These are phyloP conservation scores for Aspergillus jensenii DNA, from an alignment of 2,329 filamentous ascomycete species.

Conservation along the genomic window DNA sequence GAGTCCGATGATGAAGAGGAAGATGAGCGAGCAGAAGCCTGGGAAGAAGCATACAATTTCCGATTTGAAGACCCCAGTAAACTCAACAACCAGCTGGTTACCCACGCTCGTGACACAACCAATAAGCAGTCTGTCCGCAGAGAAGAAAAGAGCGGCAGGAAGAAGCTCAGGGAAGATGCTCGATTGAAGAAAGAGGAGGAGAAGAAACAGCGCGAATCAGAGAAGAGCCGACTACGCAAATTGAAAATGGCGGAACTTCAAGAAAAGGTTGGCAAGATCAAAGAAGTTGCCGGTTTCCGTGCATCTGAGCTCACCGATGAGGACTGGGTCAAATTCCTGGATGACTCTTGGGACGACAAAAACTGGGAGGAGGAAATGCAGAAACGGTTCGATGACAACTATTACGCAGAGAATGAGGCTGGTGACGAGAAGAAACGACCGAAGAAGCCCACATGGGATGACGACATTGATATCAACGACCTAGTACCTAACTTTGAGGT, in stretches of 20 bases:
- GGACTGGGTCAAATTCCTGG: slow-evolving; percentile 80
- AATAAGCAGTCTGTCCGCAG: slow-evolving; percentile 80
- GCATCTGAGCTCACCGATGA: slow-evolving; percentile 69
- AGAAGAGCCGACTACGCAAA: slow-evolving; percentile 79
- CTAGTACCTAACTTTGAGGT: slow-evolving; percentile 87
- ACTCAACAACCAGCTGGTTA: slow-evolving; percentile 82
- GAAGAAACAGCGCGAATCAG: slow-evolving; percentile 72
- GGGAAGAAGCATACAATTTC: slow-evolving; percentile 92
- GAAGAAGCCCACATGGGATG: slow-evolving; percentile 90
- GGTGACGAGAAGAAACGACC: slow-evolving; percentile 59
- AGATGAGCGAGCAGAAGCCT: slow-evolving; percentile 74
- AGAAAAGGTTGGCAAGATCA: slow-evolving; percentile 81
- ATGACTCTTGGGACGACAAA: slow-evolving; percentile 84
- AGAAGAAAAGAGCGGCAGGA: slow-evolving; percentile 74
- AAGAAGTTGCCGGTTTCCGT: slow-evolving; percentile 77
- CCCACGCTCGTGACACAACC: slow-evolving; percentile 84
- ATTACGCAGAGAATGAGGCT: slow-evolving; percentile 67
- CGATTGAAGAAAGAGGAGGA: slow-evolving; percentile 74
- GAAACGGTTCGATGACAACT: slow-evolving; percentile 82
- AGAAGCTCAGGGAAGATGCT: slow-evolving; percentile 76
- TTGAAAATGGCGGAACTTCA: slow-evolving; percentile 90
- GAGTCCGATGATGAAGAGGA: slow-evolving; percentile 88
- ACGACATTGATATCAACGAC: slow-evolving; percentile 96
- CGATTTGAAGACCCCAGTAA: slow-evolving; percentile 90
- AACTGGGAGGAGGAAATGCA: slow-evolving; percentile 91